Conservation (phyloP, 306 rosid species). For the Quercus gilva region DNA sequence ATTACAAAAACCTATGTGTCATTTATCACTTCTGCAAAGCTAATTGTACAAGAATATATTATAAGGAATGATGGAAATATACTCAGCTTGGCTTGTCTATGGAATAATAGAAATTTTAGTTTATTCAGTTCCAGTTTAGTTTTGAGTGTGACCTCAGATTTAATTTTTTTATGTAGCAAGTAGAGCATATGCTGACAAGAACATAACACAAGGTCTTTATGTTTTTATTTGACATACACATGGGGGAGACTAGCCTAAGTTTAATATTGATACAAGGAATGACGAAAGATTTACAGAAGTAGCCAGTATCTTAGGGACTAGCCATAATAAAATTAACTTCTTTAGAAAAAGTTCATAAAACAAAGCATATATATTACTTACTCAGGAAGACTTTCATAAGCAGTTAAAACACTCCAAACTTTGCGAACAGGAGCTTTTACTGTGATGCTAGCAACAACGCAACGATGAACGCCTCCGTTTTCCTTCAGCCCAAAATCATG, state of each 20-base stretch:
- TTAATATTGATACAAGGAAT: neutral
- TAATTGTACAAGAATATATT: neutral
- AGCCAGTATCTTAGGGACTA: neutral
- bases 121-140: neutral
- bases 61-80: neutral
- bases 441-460: slow-evolving; percentile 93
- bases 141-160: neutral
- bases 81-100: neutral
- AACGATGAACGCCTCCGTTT: slow-evolving; percentile 98
- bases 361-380: slow-evolving; percentile 35
- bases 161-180: neutral
- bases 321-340: neutral
- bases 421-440: slow-evolving; percentile 92
- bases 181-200: neutral
- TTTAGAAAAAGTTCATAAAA: slow-evolving; percentile 2
- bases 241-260: neutral
- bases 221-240: neutral
- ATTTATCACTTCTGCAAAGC: neutral
- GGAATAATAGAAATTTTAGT: neutral
- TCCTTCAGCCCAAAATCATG: slow-evolving; percentile 63
- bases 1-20: neutral
- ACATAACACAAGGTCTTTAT: neutral
- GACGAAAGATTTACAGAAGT: neutral
- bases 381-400: slow-evolving; percentile 96
- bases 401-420: slow-evolving; percentile 83